Evolutionary conservation across 164 flowering plant genomes (phyloP), one percentile per base, ranked within the genome.

Genomic region (Chimonanthus salicifolius): DNA sequence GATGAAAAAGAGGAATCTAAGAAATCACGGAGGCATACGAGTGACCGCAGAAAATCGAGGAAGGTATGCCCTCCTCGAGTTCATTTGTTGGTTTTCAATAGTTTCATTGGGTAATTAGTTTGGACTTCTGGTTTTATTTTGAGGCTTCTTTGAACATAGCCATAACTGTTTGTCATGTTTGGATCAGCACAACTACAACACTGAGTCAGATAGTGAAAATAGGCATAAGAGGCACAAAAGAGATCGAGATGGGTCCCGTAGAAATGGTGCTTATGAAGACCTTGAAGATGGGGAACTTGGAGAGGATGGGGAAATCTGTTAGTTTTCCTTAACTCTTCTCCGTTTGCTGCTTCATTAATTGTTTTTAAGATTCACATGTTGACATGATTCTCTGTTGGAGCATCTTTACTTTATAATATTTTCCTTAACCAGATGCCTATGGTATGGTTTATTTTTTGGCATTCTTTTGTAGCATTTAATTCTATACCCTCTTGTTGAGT

Each of bases 281-380:
- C 96, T 96, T 75, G 99, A 96, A 83, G 99, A 96, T 84, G 99
- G 99, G 67, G 99, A 95, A 80, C 84, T 93, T 76, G 98, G 99
- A 66, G 91, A 89, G 83, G 98, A 94, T 83, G 96, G 94, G 67
- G 98, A 94, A 82, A 90, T 90, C 68, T 82, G 77, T 84, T 89
- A 85, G 82, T 74, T 74, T 33, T 74, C 20, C 50, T 69, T 67
- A 16, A 72, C 71, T 18, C 44, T 47, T 44, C 49, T 46, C 45
- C 45, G 13, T 66, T 13, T 33, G 33, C 33, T 33, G 33, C 33
- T 33, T 33, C 33, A 33, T 33, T 66, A 44, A 44, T 45, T 11
- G 44, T 44, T 46, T 18, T 63, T 63, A 7, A 63, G 66, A 44
- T 15, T 66, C 46, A 33, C 13, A 7, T 45, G 11, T 66, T 66